Evolutionary conservation across 805 yeast species (phyloP).

Genomic region (Alloascoidea africana): DNA sequence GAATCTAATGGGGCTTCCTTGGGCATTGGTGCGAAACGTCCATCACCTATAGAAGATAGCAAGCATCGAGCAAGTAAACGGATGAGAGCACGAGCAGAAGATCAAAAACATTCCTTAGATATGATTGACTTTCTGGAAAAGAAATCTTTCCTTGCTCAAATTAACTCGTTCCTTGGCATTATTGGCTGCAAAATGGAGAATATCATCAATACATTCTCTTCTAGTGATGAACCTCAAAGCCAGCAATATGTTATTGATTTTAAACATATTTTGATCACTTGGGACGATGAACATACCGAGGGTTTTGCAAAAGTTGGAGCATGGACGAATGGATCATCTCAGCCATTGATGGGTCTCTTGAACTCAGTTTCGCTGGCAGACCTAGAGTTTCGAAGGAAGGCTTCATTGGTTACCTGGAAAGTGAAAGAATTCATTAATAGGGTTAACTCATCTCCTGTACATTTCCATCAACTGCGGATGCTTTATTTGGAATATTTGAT

Average conservation of each 20-base stretch:
- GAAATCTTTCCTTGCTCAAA: constrained; percentile 11
- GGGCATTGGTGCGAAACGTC: too few species aligned
- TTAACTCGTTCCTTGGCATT: constrained; percentile 8
- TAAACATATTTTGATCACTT: constrained; percentile 17
- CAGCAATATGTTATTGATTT: constrained; percentile 16
- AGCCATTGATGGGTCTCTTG: constrained; percentile 14
- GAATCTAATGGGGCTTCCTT: constrained; percentile 4
- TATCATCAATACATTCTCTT: constrained; percentile 9
- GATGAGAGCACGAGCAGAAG: constrained; percentile 13
- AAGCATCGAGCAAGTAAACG: constrained; percentile 9
- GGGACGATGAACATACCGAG: constrained; percentile 20
- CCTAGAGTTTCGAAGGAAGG: constrained; percentile 7
- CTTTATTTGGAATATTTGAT: constrained; percentile 4
- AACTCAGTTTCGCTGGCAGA: constrained; percentile 16
- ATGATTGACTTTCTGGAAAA: constrained; percentile 9
- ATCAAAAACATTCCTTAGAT: constrained; percentile 7
- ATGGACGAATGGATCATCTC: constrained; percentile 9
- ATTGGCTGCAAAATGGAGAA: constrained; percentile 7
- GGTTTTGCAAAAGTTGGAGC: constrained; percentile 9
- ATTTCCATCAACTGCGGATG: background rate
- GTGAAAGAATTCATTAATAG: background rate
- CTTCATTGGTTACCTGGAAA: constrained; percentile 1
- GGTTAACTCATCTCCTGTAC: constrained; percentile 2
- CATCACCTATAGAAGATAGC: constrained; percentile 24
- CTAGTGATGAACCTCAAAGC: constrained; percentile 3